These are phyloP conservation scores for Hamamelis virginiana DNA, from an alignment of 164 flowering plant genomes.

Conservation along the genomic window DNA sequence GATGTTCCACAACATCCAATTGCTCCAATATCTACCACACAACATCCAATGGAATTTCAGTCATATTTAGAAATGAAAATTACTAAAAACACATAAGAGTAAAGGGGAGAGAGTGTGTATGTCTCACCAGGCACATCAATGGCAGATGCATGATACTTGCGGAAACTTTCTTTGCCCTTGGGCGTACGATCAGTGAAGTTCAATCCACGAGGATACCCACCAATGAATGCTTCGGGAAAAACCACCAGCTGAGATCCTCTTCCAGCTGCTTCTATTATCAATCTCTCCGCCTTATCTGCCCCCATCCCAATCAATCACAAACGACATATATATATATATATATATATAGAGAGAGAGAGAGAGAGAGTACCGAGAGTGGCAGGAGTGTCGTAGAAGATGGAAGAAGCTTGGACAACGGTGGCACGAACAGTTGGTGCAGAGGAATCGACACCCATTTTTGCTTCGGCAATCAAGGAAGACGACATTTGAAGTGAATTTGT, in stretches of 20 bases:
- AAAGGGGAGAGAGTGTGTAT: too few relatives aligned
- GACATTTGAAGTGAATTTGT: too few relatives aligned
- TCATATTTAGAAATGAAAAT: too few relatives aligned
- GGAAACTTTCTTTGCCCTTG: slow-evolving; percentile 78
- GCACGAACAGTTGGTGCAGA: slow-evolving; percentile 53
- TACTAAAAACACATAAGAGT: background rate
- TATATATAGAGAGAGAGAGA: too few relatives aligned
- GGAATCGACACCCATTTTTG: slow-evolving; percentile 51
- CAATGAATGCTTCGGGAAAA: slow-evolving; percentile 94
- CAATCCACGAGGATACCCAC: slow-evolving; percentile 94
- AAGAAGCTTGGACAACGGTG: slow-evolving; percentile 88
- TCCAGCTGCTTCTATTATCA: slow-evolving; percentile 79
- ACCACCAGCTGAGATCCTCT: slow-evolving; percentile 83
- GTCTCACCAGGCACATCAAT: slow-evolving; percentile 84
- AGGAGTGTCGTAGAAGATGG: slow-evolving; percentile 87
- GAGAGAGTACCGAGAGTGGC: too few relatives aligned
- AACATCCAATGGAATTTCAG: too few relatives aligned
- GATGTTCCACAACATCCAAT: too few relatives aligned
- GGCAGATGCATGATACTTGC: slow-evolving; percentile 87
- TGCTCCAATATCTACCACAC: too few relatives aligned
- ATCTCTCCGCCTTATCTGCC: slow-evolving; percentile 92
- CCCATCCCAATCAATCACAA: too few relatives aligned
- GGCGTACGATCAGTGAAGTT: slow-evolving; percentile 64
- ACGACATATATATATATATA: too few relatives aligned
- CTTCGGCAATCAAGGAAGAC: slow-evolving; percentile 65